phyloP scores from a whole-genome alignment of 495 filamentous ascomycete genomes.

The Penicillium riverlandense region DNA sequence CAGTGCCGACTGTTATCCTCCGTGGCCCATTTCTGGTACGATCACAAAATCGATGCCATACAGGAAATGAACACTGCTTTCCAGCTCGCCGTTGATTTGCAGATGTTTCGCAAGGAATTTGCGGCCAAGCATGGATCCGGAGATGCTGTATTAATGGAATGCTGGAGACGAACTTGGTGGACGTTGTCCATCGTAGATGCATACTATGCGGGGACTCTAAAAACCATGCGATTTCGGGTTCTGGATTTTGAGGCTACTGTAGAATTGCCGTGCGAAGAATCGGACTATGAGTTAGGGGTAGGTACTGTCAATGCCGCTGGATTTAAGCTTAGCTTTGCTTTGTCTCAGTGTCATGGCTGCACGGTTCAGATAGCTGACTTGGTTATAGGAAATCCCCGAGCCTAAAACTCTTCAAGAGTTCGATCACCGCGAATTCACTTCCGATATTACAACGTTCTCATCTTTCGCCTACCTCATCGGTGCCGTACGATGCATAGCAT shows the following conservation, averaged over 20 bases:
- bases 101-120: constrained; percentile 17
- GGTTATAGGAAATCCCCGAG: constrained; percentile 55
- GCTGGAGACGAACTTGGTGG: constrained; percentile 35
- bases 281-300: constrained; percentile 59
- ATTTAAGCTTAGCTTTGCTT: too few relatives aligned
- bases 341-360: too few relatives aligned
- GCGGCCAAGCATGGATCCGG: constrained; percentile 7
- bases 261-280: constrained; percentile 70
- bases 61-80: constrained; percentile 14
- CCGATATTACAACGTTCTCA: constrained; percentile 59
- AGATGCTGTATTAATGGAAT: constrained; percentile 18
- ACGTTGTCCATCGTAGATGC: constrained; percentile 22
- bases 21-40: constrained; percentile 25
- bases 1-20: constrained; percentile 27
- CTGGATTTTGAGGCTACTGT: constrained; percentile 51
- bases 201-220: constrained; percentile 22
- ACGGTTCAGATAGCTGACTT: too few relatives aligned
- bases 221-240: constrained; percentile 38
- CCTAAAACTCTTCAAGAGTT: constrained; percentile 62
- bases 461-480: constrained; percentile 71
- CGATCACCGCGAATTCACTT: constrained; percentile 58
- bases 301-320: too few relatives aligned
- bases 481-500: constrained; percentile 26
- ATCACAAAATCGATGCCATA: constrained; percentile 15
- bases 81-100: constrained; percentile 31